These are phyloP conservation scores for Jamesozyma lodderae DNA, from an alignment of 805 yeast species.

Conservation along the genomic window DNA sequence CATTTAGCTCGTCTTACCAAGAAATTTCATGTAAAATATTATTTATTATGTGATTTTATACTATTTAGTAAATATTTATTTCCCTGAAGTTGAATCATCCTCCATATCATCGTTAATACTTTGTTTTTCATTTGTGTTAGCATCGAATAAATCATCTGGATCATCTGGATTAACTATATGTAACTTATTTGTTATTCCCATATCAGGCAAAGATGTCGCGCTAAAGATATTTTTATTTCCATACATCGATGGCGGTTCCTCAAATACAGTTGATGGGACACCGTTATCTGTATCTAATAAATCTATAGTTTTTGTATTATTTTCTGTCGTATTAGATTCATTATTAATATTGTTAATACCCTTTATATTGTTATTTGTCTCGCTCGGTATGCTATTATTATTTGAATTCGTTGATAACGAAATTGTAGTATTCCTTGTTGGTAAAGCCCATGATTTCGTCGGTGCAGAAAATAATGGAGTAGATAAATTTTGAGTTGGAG, in stretches of 20 bases:
- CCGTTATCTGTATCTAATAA: too few relatives aligned
- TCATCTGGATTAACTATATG: constrained; percentile 44
- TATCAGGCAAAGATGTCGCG: constrained; percentile 46
- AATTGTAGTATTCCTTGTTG: not conserved
- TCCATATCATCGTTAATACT: constrained; percentile 25
- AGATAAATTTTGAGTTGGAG: too few relatives aligned
- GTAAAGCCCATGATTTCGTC: constrained; percentile 8
- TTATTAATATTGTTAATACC: too few relatives aligned
- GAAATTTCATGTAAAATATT: too few relatives aligned
- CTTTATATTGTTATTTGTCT: too few relatives aligned
- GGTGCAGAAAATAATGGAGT: constrained; percentile 9
- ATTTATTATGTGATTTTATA: too few relatives aligned
- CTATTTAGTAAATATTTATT: too few relatives aligned
- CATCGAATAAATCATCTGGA: constrained; percentile 53
- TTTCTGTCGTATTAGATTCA: too few relatives aligned
- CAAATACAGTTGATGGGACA: constrained; percentile 8
- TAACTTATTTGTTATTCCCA: constrained; percentile 32
- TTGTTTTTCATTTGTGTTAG: constrained; percentile 83
- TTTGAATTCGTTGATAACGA: not conserved
- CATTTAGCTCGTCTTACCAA: too few relatives aligned
- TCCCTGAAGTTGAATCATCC: too few relatives aligned
- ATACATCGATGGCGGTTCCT: constrained; percentile 24
- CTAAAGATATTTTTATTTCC: constrained; percentile 42
- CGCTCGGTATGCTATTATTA: not conserved
- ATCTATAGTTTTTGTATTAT: too few relatives aligned